Base-by-base conservation (phyloP, 1,284 basidiomycete species). In the Bjerkandera adusta region DNA sequence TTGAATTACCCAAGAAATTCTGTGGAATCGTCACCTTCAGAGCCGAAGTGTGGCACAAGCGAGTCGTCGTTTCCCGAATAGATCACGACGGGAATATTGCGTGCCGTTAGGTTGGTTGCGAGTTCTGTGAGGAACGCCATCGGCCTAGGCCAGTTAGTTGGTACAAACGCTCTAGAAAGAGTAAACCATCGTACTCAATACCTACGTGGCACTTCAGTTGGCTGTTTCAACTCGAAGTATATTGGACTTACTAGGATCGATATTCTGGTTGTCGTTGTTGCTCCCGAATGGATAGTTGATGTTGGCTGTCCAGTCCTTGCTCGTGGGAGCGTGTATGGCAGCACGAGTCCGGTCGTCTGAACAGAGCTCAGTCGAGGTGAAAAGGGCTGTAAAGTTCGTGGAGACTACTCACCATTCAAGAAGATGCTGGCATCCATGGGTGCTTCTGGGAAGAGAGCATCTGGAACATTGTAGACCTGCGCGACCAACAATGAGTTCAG, bases 11-110 rank as follows among this genome's bases (percentile, higher is more conserved):
- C 22, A n/a, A 16, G 35, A 13, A 10, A 12, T 42, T 21, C 4
- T 27, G 58, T 12, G 15, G 25, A 20, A 32, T 10, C 29, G 69
- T 32, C 57, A 83, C 83, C 63, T 72, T 87, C 77, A 20, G 83
- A 79, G 12, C 81, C 76, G n/a, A 72, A 66, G 57, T 87, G 85
- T 2, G 81, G 63, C 39, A 85, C 70, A 16, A 87, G 72, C 2
- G 79, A 68, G 57, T 87, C 85, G 51, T 85, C 79, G 53, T 86
- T 85, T 10, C 80, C 85, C 6, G 82, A 81, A 56, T 72, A 86
- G 11, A 88, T 61, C 4, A 87, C 65, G 13, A 87, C 63, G 0
- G 68, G 64, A 20, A 87, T 64, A 34, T 68, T 62, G 10, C 72
- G 69, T 1, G 65, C 64, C 0, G 77, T 72, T 11, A 79, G 77